Base-by-base conservation (phyloP, 768 basidiomycete species). In the Brasilioporus rufonigricans region DNA sequence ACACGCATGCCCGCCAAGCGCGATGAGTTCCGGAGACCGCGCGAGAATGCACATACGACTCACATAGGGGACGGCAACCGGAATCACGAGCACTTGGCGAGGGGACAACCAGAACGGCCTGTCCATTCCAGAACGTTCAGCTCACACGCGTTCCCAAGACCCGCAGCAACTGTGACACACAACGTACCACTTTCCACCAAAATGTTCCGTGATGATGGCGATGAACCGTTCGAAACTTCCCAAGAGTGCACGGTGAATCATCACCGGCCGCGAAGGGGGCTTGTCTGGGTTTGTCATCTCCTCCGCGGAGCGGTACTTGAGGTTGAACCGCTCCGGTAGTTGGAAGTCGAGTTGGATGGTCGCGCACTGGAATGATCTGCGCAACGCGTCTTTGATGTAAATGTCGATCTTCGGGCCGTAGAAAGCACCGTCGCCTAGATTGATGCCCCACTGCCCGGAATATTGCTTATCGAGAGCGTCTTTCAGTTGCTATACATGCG, bases 351-450 rank as follows among this genome's bases (percentile, higher is more conserved):
- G 89, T 74, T 98, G 91, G 71, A 98, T 98, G 2, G 97, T 98
- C 38, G 94, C 97, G 65, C 96, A 98, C 72, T 99, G 97, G 85
- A 93, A 96, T 23, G 93, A 92, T 44, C 97, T 86, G 35, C 80
- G 84, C 23, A 98, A 79, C 1, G 97, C 95, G 64, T 99, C 97
- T 24, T 85, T 83, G 68, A 98, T 89, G 56, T 90, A 93, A 75
- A 99, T 96, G 73, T 98, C 97, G 65, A 98, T 96, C 78, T 98
- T 98, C 59, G 97, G 97, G 0, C 97, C 97, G 74, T 99, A 99
- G 82, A 99, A 99, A 11, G 97, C 97, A 47, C 97, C 97, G 65
- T 99, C 97, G 43, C 94, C 96, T 10, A 91, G 91, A 71, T 97
- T 97, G 53, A 95, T 72, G 50, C 86, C 82, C 97, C 97, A 99